Conservation (phyloP, 1,284 basidiomycete genomes). For the Tylopilus sp. region DNA sequence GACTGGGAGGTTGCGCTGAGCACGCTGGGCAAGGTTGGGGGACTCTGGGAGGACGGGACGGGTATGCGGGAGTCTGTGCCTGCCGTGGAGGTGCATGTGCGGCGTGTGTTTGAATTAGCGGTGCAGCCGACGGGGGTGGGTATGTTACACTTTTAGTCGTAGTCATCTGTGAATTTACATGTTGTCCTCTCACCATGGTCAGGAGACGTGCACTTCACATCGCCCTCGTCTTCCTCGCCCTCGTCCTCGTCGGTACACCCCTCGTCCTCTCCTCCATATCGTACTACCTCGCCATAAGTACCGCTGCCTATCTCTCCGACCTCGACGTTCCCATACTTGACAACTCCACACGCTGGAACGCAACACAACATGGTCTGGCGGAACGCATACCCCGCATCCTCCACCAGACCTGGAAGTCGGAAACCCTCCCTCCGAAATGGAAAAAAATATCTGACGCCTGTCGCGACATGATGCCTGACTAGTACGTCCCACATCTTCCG, state of each 20-base stretch:
- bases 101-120: conserved; percentile 45
- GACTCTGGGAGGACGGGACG: conserved; percentile 47
- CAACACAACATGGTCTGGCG: conserved; percentile 52
- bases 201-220: conserved; percentile 63
- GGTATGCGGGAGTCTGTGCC: conserved; percentile 49
- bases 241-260: conserved; percentile 88
- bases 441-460: conserved; percentile 74
- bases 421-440: conserved; percentile 84
- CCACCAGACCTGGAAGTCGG: conserved; percentile 98
- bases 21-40: conserved; percentile 47
- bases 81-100: conserved; percentile 47
- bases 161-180: conserved; percentile 1
- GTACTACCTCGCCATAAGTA: conserved; percentile 85
- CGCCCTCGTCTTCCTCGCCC: conserved; percentile 73
- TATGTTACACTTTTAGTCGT: not conserved
- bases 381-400: conserved; percentile 89
- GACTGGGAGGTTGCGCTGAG: conserved; percentile 58
- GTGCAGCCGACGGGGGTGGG: conserved; percentile 50
- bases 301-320: conserved; percentile 75
- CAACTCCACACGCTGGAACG: conserved; percentile 54
- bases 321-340: conserved; percentile 65
- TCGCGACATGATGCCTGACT: conserved; percentile 89
- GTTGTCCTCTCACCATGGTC: conserved; percentile 32
- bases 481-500: conserved; percentile 56
- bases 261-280: conserved; percentile 88